These are phyloP conservation scores for Nigrospora osmanthi DNA, from an alignment of 2,329 filamentous ascomycete species.

Conservation along the genomic window DNA sequence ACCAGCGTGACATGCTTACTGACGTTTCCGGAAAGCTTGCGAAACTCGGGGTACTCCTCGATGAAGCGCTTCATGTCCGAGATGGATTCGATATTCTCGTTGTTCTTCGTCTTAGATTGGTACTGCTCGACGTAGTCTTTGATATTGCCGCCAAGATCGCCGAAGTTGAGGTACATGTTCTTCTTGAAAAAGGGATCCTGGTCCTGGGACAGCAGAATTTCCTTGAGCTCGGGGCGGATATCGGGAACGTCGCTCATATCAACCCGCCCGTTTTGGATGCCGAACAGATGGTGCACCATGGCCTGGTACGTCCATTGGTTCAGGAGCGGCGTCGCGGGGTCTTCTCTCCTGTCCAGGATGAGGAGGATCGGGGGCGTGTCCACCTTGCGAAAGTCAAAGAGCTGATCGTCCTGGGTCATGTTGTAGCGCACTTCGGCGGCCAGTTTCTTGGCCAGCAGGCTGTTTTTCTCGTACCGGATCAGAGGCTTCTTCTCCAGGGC, in stretches of 20 bases:
- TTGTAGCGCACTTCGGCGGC: constrained; percentile 88
- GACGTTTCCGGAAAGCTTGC: constrained; percentile 93
- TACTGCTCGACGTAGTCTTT: constrained; percentile 99
- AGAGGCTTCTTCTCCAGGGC: constrained; percentile 95
- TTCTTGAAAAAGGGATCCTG: constrained; percentile 98
- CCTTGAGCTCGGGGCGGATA: constrained; percentile 76
- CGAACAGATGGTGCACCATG: constrained; percentile 97
- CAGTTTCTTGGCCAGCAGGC: constrained; percentile 81
- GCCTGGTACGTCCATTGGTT: constrained; percentile 99
- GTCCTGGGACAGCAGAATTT: constrained; percentile 92
- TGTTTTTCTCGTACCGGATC: constrained; percentile 89
- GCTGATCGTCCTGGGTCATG: constrained; percentile 89
- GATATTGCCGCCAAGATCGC: constrained; percentile 89
- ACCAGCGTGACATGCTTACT: constrained; percentile 98
- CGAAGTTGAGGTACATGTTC: constrained; percentile 98
- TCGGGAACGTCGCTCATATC: constrained; percentile 80
- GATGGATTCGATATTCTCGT: constrained; percentile 93
- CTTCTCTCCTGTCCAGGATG: constrained; percentile 83
- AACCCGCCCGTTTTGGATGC: constrained; percentile 91
- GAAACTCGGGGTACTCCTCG: constrained; percentile 96
- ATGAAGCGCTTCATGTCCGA: constrained; percentile 99
- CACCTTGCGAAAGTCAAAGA: constrained; percentile 92
- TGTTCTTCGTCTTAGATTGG: constrained; percentile 94
- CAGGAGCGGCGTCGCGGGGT: constrained; percentile 87
- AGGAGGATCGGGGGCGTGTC: constrained; percentile 92